Base-by-base conservation (phyloP, 108 stramenopile genomes). In the Heterococcus sp. region DNA sequence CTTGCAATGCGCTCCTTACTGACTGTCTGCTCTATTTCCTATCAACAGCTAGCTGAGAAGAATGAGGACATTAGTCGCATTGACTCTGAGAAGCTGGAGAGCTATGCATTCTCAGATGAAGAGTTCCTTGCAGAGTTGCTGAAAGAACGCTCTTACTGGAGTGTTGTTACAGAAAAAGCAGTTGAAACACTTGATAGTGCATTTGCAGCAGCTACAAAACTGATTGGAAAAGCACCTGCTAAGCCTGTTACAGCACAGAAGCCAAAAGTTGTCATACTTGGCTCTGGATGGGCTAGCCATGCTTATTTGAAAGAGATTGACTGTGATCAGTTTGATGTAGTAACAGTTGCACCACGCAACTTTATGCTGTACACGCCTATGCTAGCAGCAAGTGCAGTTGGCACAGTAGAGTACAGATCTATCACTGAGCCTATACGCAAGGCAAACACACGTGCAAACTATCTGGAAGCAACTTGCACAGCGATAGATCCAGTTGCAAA, bases 351-450 rank as follows among this genome's bases (percentile, higher is more conserved):
- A 8, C 96, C 96, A 0, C 86, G 96, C 31, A 95, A 97, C 78
- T 93, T 92, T 85, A 96, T 97, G 75, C 78, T 95, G 2, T 97
- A 96, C 84, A 97, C 96, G 0, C 96, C 96, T 65, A 95, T 97
- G 95, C 81, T 97, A 34, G 95, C 96, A 30, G 94, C 94, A 31
- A 91, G 93, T n/a, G 84, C 87, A 66, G 95, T 84, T 11, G 96
- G 96, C 2, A 95, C 95, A 1, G 95, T 97, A 8, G 96, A 97
- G 46, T 93, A 86, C 83, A 74, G 93, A 73, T 91, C 90, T 82
- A 97, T 97, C 85, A 93, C 90, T 1, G 93, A 95, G 84, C 91
- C 95, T 30, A 89, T 97, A 74, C 92, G 95, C 33, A 78, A 88
- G 88, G 90, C 95, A 73, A 97, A 95, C 84, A 87, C 87, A n/a